These are phyloP conservation scores for Penicillium hesseltinei DNA, from an alignment of 2,329 filamentous ascomycete species.

Conservation along the genomic window DNA sequence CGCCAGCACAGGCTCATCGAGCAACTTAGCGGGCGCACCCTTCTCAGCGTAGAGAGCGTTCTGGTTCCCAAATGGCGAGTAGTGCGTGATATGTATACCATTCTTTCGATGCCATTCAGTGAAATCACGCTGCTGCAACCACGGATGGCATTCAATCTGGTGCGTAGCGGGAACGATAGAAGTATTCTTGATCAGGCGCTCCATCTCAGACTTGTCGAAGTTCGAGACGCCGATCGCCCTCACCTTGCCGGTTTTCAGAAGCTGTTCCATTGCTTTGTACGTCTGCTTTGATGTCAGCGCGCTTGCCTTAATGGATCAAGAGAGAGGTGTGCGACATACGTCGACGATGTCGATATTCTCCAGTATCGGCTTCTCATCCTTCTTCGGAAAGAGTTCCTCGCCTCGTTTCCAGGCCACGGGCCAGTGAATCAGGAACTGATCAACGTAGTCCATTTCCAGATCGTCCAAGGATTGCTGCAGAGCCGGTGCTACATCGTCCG, in stretches of 20 bases:
- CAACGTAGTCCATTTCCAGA: constrained; percentile 64
- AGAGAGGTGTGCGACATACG: constrained; percentile 26
- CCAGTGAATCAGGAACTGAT: constrained; percentile 70
- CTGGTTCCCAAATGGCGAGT: constrained; percentile 56
- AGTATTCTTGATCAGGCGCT: constrained; percentile 46
- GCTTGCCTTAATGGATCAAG: not conserved
- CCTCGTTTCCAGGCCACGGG: constrained; percentile 54
- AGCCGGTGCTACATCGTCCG: constrained; percentile 61
- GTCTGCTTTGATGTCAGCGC: constrained; percentile 32
- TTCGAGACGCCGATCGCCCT: constrained; percentile 56
- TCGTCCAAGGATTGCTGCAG: constrained; percentile 61
- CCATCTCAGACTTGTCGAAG: constrained; percentile 50
- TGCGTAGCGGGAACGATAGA: constrained; percentile 49
- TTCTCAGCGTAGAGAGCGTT: constrained; percentile 50
- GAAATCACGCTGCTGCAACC: constrained; percentile 52
- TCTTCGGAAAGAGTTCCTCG: constrained; percentile 48
- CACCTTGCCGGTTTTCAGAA: constrained; percentile 43
- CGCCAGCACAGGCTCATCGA: constrained; percentile 51
- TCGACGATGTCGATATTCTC: constrained; percentile 52
- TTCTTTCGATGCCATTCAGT: constrained; percentile 50
- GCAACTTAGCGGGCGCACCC: constrained; percentile 48
- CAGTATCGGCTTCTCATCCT: constrained; percentile 43
- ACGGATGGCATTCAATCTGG: constrained; percentile 55
- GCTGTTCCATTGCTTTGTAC: constrained; percentile 52
- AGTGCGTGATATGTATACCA: constrained; percentile 55